Evolutionary conservation across 2,329 filamentous ascomycete genomes (phyloP), one percentile per base, ranked within the genome.

Genomic region (Drechmeria coniospora): DNA sequence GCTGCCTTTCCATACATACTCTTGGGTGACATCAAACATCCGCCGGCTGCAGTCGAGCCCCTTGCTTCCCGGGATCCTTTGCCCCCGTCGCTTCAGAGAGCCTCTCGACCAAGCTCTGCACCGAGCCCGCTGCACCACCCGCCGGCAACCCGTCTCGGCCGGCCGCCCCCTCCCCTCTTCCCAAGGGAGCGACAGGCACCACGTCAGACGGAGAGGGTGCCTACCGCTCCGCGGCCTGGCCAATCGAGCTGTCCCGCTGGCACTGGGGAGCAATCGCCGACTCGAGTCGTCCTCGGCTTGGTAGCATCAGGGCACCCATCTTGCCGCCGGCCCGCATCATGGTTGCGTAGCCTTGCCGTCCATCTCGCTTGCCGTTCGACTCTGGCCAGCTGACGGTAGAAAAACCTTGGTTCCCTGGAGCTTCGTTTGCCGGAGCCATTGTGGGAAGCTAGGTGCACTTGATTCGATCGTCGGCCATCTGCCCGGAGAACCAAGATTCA

Each of bases 161-260:
- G n/a, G n/a, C n/a, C n/a, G 15, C 30, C 19, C 23, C n/a, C 14
- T 12, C n/a, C 26, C 22, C 23, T 23, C 28, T 23, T 6, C 23
- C 23, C 19, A 31, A 29, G 26, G 33, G n/a, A n/a, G n/a, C n/a
- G n/a, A n/a, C n/a, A n/a, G 33, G 23, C 26, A 21, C 24, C 31
- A 28, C 14, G n/a, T n/a, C 15, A 9, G 15, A 26, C 13, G 22
- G 21, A 23, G n/a, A 28, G 21, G 21, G n/a, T n/a, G n/a, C n/a
- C n/a, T n/a, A n/a, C n/a, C 21, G 25, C 16, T 15, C 11, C 18
- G 15, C 14, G 4, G 16, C 15, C 20, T 22, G 26, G 22, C 32
- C 28, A 32, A 31, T 27, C 29, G 15, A 29, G 21, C 15, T 25
- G 17, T 13, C 10, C 27, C 23, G 26, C 30, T 25, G n/a, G 26